Base-by-base conservation (phyloP, 1,284 basidiomycete genomes). In the Ustilago curta region DNA sequence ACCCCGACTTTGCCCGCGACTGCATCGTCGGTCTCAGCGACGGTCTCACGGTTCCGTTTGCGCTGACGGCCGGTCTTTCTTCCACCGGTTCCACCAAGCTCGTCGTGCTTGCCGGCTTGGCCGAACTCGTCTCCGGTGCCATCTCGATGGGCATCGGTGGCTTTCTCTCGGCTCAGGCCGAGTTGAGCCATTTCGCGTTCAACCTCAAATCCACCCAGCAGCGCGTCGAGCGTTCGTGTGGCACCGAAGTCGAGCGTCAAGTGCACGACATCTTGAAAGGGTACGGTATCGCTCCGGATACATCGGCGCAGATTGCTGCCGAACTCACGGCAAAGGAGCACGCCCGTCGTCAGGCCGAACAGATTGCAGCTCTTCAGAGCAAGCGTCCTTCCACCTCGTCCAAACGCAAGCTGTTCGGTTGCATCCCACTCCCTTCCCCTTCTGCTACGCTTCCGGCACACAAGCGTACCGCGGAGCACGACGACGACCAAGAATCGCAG, bases 131-230 rank as follows among this genome's bases (percentile, higher is more conserved):
- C 12, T 74, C 74, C 7, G 78, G 80, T 19, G 78, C 79, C 35
- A 93, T 98, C 70, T 88, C 87, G 18, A 99, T 98, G 96, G 95
- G 95, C 67, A 92, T 98, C 52, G 96, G 96, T 61, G 96, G 96
- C 25, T 97, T 96, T 88, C 91, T 99, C 59, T 94, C 94, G 2
- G 94, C 95, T 0, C 94, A 98, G 86, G 93, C 96, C 40, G 96
- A 99, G 86, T 90, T 94, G 54, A 94, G 97, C 85, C 93, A 96
- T 59, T 82, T 76, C 39, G 71, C 73, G 2, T 78, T 62, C 62
- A 66, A 75, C 32, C 54, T 64, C 19, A 70, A 56, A 14, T 47
- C 47, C 2, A 83, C 78, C 0, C 88, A 90, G 59, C 89, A 91
- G n/a, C 91, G 95, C 43, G 94, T 98, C 16, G 85, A 89, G 6